Conservation (phyloP, 371 early-diverging fungal genomes). For the Choanephora cucurbitarum region DNA sequence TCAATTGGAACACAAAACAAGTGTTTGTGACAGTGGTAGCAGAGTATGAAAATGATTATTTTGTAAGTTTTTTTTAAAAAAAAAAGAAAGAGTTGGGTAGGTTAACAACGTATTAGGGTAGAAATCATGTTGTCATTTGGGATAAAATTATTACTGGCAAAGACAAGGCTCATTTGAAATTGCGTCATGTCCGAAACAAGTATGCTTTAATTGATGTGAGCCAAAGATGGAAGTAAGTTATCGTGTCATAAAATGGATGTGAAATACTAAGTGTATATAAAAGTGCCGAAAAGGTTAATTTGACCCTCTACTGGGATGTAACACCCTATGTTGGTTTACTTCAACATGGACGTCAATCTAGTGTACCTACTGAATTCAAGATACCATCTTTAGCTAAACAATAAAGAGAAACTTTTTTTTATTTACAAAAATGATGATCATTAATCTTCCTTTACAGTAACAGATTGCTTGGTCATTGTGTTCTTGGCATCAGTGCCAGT, state of each 20-base stretch:
- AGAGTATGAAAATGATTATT: conserved; percentile 74
- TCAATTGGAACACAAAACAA: conserved; percentile 98
- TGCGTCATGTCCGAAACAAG: conserved; percentile 70
- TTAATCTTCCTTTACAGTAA: conserved; percentile 28
- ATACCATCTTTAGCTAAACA: conserved; percentile 19
- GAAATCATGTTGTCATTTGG: conserved; percentile 91
- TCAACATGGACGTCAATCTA: conserved; percentile 49
- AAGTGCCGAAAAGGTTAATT: conserved; percentile 62
- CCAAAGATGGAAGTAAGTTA: conserved; percentile 67
- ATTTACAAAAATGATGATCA: conserved; percentile 2
- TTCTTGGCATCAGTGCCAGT: conserved; percentile 41
- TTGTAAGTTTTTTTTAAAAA: conserved; percentile 39
- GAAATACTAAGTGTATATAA: background rate
- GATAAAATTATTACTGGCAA: conserved; percentile 82
- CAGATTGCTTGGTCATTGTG: conserved; percentile 21
- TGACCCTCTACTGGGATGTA: conserved; percentile 86
- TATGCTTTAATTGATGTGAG: conserved; percentile 72
- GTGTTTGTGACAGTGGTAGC: conserved; percentile 87
- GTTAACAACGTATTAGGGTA: conserved; percentile 19
- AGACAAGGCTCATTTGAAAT: conserved; percentile 65
- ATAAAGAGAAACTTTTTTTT: conserved; percentile 6
- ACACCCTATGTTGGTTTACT: conserved; percentile 87
- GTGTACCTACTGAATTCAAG: conserved; percentile 10
- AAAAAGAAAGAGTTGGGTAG: background rate
- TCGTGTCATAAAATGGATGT: background rate